phyloP scores from a whole-genome alignment of 2,329 filamentous ascomycete genomes.

The Elsinoe australis region DNA sequence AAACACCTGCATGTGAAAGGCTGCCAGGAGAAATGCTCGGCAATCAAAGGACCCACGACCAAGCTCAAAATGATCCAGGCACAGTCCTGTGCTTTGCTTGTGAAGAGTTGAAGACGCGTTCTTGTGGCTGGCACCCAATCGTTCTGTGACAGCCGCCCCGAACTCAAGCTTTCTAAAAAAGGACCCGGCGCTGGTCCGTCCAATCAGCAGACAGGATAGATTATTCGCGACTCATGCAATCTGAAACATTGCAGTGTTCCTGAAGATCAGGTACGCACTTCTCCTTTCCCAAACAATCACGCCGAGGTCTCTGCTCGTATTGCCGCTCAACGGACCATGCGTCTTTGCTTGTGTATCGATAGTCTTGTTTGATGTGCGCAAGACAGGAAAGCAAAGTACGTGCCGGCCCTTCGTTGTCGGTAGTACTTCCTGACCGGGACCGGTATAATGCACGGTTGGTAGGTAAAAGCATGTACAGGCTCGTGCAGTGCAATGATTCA shows the following conservation, averaged over 20 bases:
- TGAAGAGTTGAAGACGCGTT: neutral
- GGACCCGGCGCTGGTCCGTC: neutral
- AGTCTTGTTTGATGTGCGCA: neutral
- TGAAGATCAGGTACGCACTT: conserved; percentile 3
- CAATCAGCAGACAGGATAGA: neutral
- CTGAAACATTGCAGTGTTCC: conserved; percentile 13
- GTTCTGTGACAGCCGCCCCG: conserved; percentile 12
- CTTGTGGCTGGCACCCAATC: conserved; percentile 7
- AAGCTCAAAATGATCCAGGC: neutral
- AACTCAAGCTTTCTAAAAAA: conserved; percentile 13
- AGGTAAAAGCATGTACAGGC: conserved; percentile 2
- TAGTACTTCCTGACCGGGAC: neutral
- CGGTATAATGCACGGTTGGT: neutral
- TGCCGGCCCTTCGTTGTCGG: too few species aligned
- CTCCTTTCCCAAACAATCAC: neutral
- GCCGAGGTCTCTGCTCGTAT: neutral
- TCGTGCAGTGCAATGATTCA: neutral
- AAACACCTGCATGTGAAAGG: too few species aligned
- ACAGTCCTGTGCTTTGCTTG: neutral
- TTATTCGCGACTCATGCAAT: conserved; percentile 2
- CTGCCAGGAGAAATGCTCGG: too few species aligned
- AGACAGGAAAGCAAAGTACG: conserved; percentile 10
- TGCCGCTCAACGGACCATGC: neutral
- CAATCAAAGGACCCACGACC: too few species aligned
- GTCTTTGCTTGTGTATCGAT: neutral